Conservation (phyloP, 306 rosid genomes). For the Vigna hirtella region DNA sequence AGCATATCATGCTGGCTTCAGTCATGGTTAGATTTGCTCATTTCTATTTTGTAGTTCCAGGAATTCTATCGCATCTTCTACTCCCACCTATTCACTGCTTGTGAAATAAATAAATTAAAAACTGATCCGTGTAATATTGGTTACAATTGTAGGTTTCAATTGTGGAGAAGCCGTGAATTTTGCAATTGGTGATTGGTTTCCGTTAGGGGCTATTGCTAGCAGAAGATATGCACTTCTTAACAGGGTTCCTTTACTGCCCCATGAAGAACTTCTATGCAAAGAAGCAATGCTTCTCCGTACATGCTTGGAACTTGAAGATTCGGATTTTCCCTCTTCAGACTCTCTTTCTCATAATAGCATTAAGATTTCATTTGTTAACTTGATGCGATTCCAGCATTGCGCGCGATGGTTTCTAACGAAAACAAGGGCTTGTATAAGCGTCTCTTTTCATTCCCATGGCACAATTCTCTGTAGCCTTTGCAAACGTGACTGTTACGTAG, state of each 20-base stretch:
- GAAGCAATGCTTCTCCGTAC: slow-evolving; percentile 82
- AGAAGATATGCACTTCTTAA: slow-evolving; percentile 84
- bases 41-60: slow-evolving; percentile 30
- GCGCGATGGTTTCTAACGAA: slow-evolving; percentile 84
- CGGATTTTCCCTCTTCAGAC: slow-evolving; percentile 61
- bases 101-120: neutral
- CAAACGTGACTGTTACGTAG: slow-evolving; percentile 88
- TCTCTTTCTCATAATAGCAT: slow-evolving; percentile 57
- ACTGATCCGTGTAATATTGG: slow-evolving; percentile 34
- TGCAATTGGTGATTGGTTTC: slow-evolving; percentile 97
- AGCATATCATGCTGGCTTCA: slow-evolving; percentile 96
- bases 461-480: slow-evolving; percentile 88
- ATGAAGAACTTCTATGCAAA: slow-evolving; percentile 94
- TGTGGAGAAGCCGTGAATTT: slow-evolving; percentile 99
- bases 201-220: slow-evolving; percentile 90
- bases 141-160: slow-evolving; percentile 77
- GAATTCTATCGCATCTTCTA: slow-evolving; percentile 23
- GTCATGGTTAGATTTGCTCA: slow-evolving; percentile 73
- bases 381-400: slow-evolving; percentile 89
- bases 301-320: slow-evolving; percentile 76
- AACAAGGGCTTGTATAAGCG: slow-evolving; percentile 61
- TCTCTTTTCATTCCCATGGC: slow-evolving; percentile 66
- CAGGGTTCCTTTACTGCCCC: slow-evolving; percentile 90
- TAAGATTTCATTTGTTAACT: slow-evolving; percentile 72
- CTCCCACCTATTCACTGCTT: slow-evolving; percentile 23